These are phyloP conservation scores for Claviceps humidiphila DNA, from an alignment of 2,329 filamentous ascomycete genomes.

Conservation along the genomic window DNA sequence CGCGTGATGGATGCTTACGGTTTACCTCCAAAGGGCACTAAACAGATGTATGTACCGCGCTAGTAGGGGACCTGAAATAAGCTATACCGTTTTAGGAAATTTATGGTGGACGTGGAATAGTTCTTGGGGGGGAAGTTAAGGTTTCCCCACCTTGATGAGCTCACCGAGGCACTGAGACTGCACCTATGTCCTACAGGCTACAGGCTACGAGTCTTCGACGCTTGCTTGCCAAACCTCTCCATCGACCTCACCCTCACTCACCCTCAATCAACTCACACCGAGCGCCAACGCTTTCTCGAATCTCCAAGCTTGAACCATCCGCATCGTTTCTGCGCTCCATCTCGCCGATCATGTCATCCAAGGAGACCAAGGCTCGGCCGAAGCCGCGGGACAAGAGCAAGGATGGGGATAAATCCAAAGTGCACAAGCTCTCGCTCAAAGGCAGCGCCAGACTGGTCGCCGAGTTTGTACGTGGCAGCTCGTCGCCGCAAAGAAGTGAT, in stretches of 20 bases:
- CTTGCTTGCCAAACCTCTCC: slow-evolving; percentile 10
- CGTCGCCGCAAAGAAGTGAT: neutral
- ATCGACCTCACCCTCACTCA: slow-evolving; percentile 9
- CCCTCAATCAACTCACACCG: neutral
- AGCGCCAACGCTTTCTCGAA: neutral
- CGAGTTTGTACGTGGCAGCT: slow-evolving; percentile 56
- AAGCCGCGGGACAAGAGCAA: slow-evolving; percentile 11
- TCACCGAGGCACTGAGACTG: neutral
- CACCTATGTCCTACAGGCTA: neutral
- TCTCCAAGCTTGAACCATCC: neutral
- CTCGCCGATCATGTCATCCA: slow-evolving; percentile 16
- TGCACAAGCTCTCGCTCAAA: slow-evolving; percentile 87
- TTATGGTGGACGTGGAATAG: neutral
- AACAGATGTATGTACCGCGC: too few species aligned
- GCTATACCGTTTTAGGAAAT: neutral
- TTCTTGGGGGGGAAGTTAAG: neutral
- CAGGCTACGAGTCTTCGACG: neutral
- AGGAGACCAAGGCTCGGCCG: slow-evolving; percentile 10
- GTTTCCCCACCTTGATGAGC: neutral
- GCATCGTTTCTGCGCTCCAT: neutral
- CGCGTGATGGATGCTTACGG: too few species aligned
- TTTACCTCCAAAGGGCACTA: too few species aligned
- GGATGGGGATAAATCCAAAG: slow-evolving; percentile 65
- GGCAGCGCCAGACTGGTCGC: slow-evolving; percentile 76
- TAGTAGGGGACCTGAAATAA: too few species aligned